Percentiles rank a stretch among this genome's conserved stretches.
Evolutionary conservation across 129 eudicot species (phyloP).

Genomic region (Kitagawia praeruptora): DNA sequence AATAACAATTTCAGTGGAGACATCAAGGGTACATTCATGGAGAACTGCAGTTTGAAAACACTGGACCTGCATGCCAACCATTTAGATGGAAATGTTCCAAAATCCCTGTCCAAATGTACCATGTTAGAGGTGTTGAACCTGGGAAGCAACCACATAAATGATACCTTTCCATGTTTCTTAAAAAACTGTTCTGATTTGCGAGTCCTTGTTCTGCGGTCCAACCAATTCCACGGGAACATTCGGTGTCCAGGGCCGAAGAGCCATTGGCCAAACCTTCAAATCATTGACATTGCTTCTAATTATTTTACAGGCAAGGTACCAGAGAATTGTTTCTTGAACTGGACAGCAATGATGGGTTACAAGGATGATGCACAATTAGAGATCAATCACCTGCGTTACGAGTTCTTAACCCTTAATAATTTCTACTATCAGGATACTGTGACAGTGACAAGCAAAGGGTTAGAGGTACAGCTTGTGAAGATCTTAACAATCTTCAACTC

Average conservation of each 20-base stretch:
- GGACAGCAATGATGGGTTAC: slow-evolving; percentile 39
- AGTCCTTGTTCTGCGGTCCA: slow-evolving; percentile 50
- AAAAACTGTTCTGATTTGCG: slow-evolving; percentile 34
- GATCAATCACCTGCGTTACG: slow-evolving; percentile 21
- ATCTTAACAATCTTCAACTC: slow-evolving; percentile 51
- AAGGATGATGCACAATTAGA: slow-evolving; percentile 2
- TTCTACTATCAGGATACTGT: slow-evolving; percentile 50
- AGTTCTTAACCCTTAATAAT: slow-evolving; percentile 5
- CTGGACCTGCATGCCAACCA: slow-evolving; percentile 40
- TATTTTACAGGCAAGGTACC: slow-evolving; percentile 32
- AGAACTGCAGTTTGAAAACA: slow-evolving; percentile 35
- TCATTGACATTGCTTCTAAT: slow-evolving; percentile 50
- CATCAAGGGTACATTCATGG: slow-evolving; percentile 12
- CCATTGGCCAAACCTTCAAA: slow-evolving; percentile 55
- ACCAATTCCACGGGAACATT: slow-evolving; percentile 39
- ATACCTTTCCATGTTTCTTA: slow-evolving; percentile 45
- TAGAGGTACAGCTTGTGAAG: slow-evolving; percentile 39
- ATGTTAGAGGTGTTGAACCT: slow-evolving; percentile 50
- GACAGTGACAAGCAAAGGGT: slow-evolving; percentile 42
- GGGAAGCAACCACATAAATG: slow-evolving; percentile 38
- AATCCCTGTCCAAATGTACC: slow-evolving; percentile 32
- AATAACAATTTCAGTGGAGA: neutral
- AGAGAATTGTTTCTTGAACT: slow-evolving; percentile 14
- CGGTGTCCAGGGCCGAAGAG: slow-evolving; percentile 17
- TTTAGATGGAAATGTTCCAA: slow-evolving; percentile 40